Conservation (phyloP, 2,329 filamentous ascomycete genomes). For the Cordyceps cateniannulata region DNA sequence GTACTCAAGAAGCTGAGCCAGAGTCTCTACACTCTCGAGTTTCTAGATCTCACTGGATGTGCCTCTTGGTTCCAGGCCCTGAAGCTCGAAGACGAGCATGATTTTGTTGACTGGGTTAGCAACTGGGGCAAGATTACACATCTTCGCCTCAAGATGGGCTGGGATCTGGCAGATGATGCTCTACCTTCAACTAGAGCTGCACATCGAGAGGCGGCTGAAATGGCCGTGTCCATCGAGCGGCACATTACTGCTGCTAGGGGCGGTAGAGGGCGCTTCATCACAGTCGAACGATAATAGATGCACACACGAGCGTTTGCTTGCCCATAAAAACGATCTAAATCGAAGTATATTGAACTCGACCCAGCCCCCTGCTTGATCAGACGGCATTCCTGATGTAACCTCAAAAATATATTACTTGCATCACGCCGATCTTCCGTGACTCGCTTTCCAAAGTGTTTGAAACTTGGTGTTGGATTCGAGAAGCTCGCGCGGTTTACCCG, state of each 20-base stretch:
- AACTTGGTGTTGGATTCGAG: slow-evolving; percentile 18
- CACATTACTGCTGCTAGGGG: slow-evolving; percentile 39
- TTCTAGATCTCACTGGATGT: slow-evolving; percentile 56
- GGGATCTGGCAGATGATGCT: slow-evolving; percentile 29
- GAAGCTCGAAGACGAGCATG: slow-evolving; percentile 33
- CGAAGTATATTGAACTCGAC: not conserved
- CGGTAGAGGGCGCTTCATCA: slow-evolving; percentile 43
- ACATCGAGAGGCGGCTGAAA: slow-evolving; percentile 29
- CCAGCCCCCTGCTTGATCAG: not conserved
- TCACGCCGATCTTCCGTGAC: not conserved
- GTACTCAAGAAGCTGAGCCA: slow-evolving; percentile 49
- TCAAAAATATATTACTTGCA: not conserved
- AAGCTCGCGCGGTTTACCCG: slow-evolving; percentile 21
- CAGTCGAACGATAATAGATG: slow-evolving; percentile 33
- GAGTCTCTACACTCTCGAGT: slow-evolving; percentile 51
- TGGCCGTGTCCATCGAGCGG: slow-evolving; percentile 39
- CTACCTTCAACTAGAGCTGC: slow-evolving; percentile 26
- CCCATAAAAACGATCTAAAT: not conserved
- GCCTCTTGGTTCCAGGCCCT: slow-evolving; percentile 47
- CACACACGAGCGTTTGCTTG: too few species aligned
- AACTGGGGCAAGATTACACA: slow-evolving; percentile 47
- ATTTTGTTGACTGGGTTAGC: slow-evolving; percentile 47
- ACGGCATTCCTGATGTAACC: not conserved
- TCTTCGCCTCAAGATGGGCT: slow-evolving; percentile 40
- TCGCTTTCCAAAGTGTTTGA: slow-evolving; percentile 25